Percentiles rank a stretch among this genome's conserved stretches.
Conservation (phyloP, 768 basidiomycete genomes). For the Rhizopogon vesiculosus region DNA sequence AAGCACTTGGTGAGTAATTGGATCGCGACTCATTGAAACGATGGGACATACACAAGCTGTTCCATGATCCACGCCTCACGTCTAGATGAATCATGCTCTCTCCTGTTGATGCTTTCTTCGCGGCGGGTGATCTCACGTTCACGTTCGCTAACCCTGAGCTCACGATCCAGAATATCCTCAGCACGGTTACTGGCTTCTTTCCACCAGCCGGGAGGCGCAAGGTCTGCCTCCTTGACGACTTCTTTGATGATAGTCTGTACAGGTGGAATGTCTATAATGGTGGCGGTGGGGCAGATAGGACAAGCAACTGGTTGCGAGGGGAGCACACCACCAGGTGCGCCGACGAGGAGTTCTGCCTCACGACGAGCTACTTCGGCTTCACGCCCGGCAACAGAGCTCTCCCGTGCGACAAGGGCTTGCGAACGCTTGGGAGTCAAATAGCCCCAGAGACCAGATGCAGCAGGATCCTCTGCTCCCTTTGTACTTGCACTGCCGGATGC, state of each 20-base stretch:
- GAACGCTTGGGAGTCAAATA: constrained; percentile 80
- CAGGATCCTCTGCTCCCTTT: constrained; percentile 31
- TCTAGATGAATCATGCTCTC: constrained; percentile 83
- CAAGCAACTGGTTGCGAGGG: constrained; percentile 50
- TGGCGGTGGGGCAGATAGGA: constrained; percentile 51
- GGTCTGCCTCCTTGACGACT: constrained; percentile 75
- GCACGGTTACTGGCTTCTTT: constrained; percentile 61
- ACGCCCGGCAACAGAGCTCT: constrained; percentile 73
- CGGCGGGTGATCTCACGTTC: constrained; percentile 85
- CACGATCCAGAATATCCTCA: constrained; percentile 80
- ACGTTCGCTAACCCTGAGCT: constrained; percentile 79
- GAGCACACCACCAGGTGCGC: constrained; percentile 78
- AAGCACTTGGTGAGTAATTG: constrained; percentile 4
- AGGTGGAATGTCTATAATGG: constrained; percentile 54
- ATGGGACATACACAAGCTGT: constrained; percentile 68
- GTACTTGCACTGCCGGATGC: constrained; percentile 38
- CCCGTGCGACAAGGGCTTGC: constrained; percentile 74
- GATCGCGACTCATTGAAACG: neutral
- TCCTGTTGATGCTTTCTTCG: constrained; percentile 79
- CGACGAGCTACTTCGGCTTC: constrained; percentile 88
- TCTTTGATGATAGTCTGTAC: constrained; percentile 84
- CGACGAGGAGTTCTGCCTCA: constrained; percentile 80
- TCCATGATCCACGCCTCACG: constrained; percentile 93
- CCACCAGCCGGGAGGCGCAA: constrained; percentile 79
- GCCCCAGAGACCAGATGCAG: constrained; percentile 55